Conservation (phyloP, 306 rosid species). For the Styphnolobium japonicum region DNA sequence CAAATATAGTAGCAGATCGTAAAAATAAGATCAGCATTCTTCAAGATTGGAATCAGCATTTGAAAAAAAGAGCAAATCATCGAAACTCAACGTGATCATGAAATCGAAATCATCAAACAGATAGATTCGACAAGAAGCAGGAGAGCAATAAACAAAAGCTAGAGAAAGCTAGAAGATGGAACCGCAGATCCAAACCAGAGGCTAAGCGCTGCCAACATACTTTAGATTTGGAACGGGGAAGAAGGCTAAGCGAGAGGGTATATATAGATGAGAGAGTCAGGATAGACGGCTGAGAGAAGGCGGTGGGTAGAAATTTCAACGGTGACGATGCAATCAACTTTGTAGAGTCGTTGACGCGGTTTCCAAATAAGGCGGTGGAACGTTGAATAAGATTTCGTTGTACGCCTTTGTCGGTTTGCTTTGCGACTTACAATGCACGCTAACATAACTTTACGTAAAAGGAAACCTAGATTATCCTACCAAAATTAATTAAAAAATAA, state of each 20-base stretch:
- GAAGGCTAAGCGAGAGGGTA: too few relatives aligned
- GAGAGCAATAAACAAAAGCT: not conserved
- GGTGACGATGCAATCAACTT: not conserved
- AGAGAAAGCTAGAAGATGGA: not conserved
- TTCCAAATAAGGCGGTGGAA: not conserved
- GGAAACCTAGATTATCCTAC: too few relatives aligned
- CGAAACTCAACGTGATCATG: not conserved
- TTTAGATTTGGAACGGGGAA: too few relatives aligned
- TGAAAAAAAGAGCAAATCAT: too few relatives aligned
- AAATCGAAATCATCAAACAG: not conserved
- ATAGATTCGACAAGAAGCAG: too few relatives aligned
- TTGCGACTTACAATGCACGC: too few relatives aligned
- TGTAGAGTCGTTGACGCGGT: not conserved
- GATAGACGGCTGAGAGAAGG: not conserved
- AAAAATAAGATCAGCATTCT: not conserved
- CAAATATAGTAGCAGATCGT: not conserved
- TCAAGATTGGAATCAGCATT: too few relatives aligned
- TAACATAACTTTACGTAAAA: too few relatives aligned
- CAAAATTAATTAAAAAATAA: too few relatives aligned
- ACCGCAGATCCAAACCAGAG: not conserved
- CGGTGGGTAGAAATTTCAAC: not conserved
- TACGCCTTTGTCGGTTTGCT: too few relatives aligned
- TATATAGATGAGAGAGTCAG: not conserved
- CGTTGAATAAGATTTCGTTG: not conserved
- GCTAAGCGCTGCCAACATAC: not conserved